Conservation (phyloP, 2,329 filamentous ascomycete genomes). For the Epichloe amarillans region DNA sequence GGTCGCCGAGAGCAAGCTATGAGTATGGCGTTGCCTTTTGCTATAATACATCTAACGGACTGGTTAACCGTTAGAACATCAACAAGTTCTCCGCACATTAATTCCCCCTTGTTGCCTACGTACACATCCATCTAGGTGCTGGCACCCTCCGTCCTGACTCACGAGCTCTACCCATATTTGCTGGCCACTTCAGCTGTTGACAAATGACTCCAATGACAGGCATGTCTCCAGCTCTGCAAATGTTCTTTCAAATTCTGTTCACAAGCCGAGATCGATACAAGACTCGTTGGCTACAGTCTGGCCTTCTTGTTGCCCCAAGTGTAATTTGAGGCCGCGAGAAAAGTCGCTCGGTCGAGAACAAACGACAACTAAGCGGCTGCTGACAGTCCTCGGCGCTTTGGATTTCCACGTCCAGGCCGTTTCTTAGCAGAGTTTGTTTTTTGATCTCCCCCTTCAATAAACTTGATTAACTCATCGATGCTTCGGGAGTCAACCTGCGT, state of each 20-base stretch:
- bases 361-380: not conserved
- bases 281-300: not conserved
- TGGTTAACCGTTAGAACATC: not conserved
- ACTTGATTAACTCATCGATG: conserved; percentile 87
- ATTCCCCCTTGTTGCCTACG: not conserved
- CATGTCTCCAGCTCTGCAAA: not conserved
- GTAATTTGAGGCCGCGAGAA: not conserved
- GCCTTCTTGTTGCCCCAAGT: not conserved
- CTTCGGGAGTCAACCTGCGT: conserved; percentile 57
- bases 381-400: conserved; percentile 35
- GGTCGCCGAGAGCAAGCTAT: too few relatives aligned
- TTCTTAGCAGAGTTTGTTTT: conserved; percentile 42
- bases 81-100: not conserved
- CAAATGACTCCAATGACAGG: not conserved
- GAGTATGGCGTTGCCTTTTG: not conserved
- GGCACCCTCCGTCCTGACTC: not conserved
- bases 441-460: conserved; percentile 72
- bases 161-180: not conserved
- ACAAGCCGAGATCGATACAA: not conserved
- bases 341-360: not conserved
- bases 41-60: conserved; percentile 1
- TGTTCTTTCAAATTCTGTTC: not conserved
- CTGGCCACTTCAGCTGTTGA: not conserved
- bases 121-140: not conserved
- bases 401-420: conserved; percentile 38